Evolutionary conservation across 75 land plant genomes (phyloP), one percentile per base, ranked within the genome.

Genomic region (Selaginella tamariscina): DNA sequence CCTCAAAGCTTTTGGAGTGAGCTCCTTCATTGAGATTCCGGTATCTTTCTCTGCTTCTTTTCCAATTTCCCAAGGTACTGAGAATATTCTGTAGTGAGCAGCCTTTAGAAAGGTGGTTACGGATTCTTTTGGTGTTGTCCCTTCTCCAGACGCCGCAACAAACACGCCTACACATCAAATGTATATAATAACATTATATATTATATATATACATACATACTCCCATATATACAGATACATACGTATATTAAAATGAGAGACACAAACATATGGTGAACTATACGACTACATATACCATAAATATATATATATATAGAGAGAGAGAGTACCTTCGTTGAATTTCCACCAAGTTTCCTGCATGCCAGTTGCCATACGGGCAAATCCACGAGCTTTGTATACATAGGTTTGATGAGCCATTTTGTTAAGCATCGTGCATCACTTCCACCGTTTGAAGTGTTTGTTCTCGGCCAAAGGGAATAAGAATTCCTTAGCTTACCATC

Each of bases 301-400:
- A n/a, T n/a, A n/a, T n/a, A n/a, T n/a, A n/a, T n/a, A n/a, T n/a
- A n/a, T n/a, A n/a, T n/a, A n/a, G n/a, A n/a, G n/a, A n/a, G n/a
- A n/a, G n/a, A n/a, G n/a, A n/a, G n/a, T n/a, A 29, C 98, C 98
- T 65, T 94, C 98, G 9, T 74, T 67, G 54, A 83, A 92, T 77
- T 82, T 94, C 95, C 54, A 87, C 29, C 11, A 5, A 5, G 39
- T 68, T 74, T 31, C 98, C 98, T 1, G 85, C 76, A 81, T 89
- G 91, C n/a, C 1, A 89, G 78, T 69, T 94, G 84, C 98, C 98
- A 94, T n/a, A 94, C 81, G 13, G 98, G 98, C 31, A 85, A 75
- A 24, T 86, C 90, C 30, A 82, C 84, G 66, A 87, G 77, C 32
- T 86, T 85, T 31, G 79, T 67, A 73, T 89, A 89, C 55, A 94